Evolutionary conservation across 495 filamentous ascomycete species (phyloP).

Genomic region (Trichocladium uniseriatum): DNA sequence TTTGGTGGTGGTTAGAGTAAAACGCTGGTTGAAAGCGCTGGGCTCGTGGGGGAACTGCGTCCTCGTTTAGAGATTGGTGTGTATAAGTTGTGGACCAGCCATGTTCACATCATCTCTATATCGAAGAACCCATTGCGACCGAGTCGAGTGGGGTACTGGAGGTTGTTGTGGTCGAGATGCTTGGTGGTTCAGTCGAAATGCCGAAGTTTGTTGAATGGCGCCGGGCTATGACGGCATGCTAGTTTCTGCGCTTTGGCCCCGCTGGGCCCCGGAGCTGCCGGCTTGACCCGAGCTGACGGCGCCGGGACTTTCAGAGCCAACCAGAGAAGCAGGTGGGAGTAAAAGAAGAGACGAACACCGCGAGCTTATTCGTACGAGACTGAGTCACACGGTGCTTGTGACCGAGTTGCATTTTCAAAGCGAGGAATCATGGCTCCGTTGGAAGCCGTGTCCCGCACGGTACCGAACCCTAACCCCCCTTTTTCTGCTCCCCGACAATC

Average conservation of each 20-base stretch:
- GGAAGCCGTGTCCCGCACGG: background rate
- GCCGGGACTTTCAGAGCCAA: background rate
- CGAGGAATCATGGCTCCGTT: background rate
- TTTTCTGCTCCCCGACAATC: constrained; percentile 50
- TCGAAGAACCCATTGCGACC: constrained; percentile 1
- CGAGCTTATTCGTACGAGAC: background rate
- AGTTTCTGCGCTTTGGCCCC: constrained; percentile 4
- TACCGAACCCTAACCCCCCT: background rate
- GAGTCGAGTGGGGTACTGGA: background rate
- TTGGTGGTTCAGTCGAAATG: constrained; percentile 2
- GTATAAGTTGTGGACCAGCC: constrained; percentile 8
- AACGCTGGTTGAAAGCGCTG: background rate
- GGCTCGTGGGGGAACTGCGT: background rate
- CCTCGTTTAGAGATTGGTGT: background rate
- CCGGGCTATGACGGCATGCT: constrained; percentile 14
- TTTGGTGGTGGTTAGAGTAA: background rate
- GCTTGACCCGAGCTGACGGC: constrained; percentile 10
- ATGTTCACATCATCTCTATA: constrained; percentile 1
- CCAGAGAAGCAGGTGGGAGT: background rate
- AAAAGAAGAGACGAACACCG: background rate
- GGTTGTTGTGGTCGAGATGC: background rate
- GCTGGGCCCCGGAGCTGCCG: constrained; percentile 8
- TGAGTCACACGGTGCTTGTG: background rate
- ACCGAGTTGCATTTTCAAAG: too few species aligned
- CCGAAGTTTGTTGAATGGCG: background rate